phyloP scores from a whole-genome alignment of 495 filamentous ascomycete species.

The Daldinia decipiens region DNA sequence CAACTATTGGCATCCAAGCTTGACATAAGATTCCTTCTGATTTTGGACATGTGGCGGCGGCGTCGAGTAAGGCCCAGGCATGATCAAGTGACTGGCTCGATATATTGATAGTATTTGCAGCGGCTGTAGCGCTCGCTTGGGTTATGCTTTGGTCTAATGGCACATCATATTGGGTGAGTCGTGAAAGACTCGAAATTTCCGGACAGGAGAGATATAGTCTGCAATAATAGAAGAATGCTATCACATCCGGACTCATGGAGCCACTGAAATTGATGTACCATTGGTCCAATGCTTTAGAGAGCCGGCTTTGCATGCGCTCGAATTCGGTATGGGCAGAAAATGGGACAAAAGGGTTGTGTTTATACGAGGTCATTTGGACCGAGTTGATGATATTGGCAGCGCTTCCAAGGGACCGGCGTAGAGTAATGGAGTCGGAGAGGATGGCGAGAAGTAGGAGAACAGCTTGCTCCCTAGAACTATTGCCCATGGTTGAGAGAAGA shows the following conservation, averaged over 20 bases:
- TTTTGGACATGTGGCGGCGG: neutral
- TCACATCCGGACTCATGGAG: neutral
- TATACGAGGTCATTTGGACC: neutral
- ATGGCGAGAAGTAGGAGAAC: neutral
- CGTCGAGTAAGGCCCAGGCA: neutral
- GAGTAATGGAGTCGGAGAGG: neutral
- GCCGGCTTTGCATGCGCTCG: neutral
- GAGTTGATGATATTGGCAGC: neutral
- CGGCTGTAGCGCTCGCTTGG: neutral
- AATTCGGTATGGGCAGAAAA: neutral
- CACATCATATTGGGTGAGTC: neutral
- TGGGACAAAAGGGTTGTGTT: neutral
- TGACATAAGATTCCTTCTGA: neutral
- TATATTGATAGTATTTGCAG: neutral
- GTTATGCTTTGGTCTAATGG: neutral
- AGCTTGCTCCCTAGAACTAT: neutral
- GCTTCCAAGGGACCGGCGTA: neutral
- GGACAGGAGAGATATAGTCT: neutral
- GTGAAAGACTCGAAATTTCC: neutral
- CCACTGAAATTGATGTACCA: neutral
- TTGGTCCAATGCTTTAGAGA: neutral
- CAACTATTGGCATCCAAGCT: constrained; percentile 1
- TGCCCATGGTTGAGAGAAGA: neutral
- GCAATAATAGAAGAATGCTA: neutral
- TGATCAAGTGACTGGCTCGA: neutral